A percentile compares a stretch with the other conserved stretches of the same genome.
Evolutionary conservation across 2,329 filamentous ascomycete species (phyloP).

Genomic region (Apiospora koreana): DNA sequence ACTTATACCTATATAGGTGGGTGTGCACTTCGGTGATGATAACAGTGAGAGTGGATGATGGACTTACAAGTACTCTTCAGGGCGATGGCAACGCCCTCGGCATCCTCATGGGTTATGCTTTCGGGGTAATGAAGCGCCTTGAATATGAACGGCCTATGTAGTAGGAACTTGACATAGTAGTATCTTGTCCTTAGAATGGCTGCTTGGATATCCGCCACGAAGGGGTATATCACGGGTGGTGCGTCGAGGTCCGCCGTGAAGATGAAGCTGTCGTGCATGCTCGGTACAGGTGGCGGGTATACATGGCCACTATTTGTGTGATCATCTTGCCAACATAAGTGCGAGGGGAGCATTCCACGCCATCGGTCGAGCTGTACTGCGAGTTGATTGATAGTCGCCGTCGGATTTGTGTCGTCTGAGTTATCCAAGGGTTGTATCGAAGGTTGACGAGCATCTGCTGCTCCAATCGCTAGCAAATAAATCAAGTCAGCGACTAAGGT

Average conservation of each 20-base stretch:
- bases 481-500: not conserved
- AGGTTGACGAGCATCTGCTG: not conserved
- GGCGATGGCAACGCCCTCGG: constrained; percentile 55
- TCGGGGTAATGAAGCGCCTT: constrained; percentile 61
- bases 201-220: constrained; percentile 56
- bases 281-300: constrained; percentile 26
- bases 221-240: constrained; percentile 40
- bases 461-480: not conserved
- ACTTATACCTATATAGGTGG: no score
- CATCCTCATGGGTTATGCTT: constrained; percentile 53
- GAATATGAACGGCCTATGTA: constrained; percentile 60
- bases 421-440: not conserved
- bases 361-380: constrained; percentile 57
- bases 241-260: constrained; percentile 48
- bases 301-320: constrained; percentile 9
- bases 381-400: constrained; percentile 48
- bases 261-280: constrained; percentile 33
- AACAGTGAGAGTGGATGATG: not conserved
- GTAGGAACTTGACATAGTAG: constrained; percentile 59
- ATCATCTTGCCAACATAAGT: constrained; percentile 59
- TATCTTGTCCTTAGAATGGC: constrained; percentile 59
- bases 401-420: constrained; percentile 24
- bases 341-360: constrained; percentile 54
- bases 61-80: constrained; percentile 47
- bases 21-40: not conserved